These are phyloP conservation scores for Geoglossum cookeanum DNA, from an alignment of 2,329 filamentous ascomycete species.

Conservation along the genomic window DNA sequence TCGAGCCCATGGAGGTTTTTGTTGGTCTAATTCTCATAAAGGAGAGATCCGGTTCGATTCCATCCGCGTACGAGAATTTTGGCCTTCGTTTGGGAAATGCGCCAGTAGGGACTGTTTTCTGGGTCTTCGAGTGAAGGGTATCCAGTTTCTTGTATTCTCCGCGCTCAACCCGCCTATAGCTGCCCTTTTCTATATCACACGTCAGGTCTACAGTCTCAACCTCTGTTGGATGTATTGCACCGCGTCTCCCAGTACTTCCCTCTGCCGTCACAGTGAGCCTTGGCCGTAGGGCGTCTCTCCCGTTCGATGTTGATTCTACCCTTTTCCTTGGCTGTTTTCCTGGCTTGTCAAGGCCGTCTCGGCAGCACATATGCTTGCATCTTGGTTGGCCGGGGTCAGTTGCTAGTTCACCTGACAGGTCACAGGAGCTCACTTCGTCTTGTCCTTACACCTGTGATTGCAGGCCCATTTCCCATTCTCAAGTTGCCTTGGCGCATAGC, in stretches of 20 bases:
- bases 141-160: conserved; percentile 15
- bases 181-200: conserved; percentile 5
- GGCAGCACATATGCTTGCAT: conserved; percentile 58
- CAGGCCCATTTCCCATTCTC: conserved; percentile 56
- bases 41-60: conserved; percentile 10
- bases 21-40: conserved; percentile 7
- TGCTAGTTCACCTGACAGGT: background rate
- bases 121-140: conserved; percentile 15
- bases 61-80: conserved; percentile 12
- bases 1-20: conserved; percentile 1
- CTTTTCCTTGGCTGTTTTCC: conserved; percentile 22
- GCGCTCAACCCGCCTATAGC: conserved; percentile 9
- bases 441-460: conserved; percentile 49
- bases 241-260: background rate
- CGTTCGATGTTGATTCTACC: background rate
- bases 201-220: conserved; percentile 16
- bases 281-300: background rate
- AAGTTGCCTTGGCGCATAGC: conserved; percentile 30
- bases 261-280: conserved; percentile 5
- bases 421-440: conserved; percentile 20
- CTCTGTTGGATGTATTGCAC: conserved; percentile 4
- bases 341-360: conserved; percentile 48
- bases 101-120: conserved; percentile 10
- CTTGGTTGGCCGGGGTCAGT: conserved; percentile 21
- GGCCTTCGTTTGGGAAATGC: conserved; percentile 14